phyloP scores from a whole-genome alignment of 225 moss, liverwort and hornwort genomes.

The Sphagnum tenellum region DNA sequence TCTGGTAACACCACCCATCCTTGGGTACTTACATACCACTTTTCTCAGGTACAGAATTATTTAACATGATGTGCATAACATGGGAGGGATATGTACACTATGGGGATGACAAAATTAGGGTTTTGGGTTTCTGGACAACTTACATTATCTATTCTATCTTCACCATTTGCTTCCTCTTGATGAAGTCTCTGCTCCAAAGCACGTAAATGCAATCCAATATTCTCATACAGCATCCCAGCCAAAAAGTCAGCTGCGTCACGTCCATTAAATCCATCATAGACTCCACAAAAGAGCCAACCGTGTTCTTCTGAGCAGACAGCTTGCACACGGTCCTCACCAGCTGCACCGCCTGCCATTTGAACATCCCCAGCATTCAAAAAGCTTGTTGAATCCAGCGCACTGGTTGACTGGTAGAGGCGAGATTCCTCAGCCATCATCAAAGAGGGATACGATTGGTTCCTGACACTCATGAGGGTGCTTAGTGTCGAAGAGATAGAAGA shows the following conservation, averaged over 20 bases:
- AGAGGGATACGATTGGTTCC: slow-evolving; percentile 11
- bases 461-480: slow-evolving; percentile 1
- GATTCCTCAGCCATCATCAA: too few relatives aligned
- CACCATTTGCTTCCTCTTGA: slow-evolving; percentile 18
- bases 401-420: slow-evolving; percentile 1
- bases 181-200: slow-evolving; percentile 48
- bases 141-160: too few relatives aligned
- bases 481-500: slow-evolving; percentile 11
- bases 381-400: slow-evolving; percentile 15
- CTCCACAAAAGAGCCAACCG: slow-evolving; percentile 78
- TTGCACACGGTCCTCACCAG: slow-evolving; percentile 93
- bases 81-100: too few relatives aligned
- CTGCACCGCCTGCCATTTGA: slow-evolving; percentile 85
- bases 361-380: slow-evolving; percentile 67
- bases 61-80: too few relatives aligned
- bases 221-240: slow-evolving; percentile 71
- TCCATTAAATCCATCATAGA: slow-evolving; percentile 91
- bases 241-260: slow-evolving; percentile 78
- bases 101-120: too few relatives aligned
- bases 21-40: too few relatives aligned
- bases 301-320: slow-evolving; percentile 90
- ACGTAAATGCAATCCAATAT: slow-evolving; percentile 53
- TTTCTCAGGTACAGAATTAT: too few relatives aligned
- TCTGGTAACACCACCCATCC: too few relatives aligned
- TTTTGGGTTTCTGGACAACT: too few relatives aligned